Base-by-base conservation (phyloP, 176 grass and related monocot species). In the Bromus sterilis region DNA sequence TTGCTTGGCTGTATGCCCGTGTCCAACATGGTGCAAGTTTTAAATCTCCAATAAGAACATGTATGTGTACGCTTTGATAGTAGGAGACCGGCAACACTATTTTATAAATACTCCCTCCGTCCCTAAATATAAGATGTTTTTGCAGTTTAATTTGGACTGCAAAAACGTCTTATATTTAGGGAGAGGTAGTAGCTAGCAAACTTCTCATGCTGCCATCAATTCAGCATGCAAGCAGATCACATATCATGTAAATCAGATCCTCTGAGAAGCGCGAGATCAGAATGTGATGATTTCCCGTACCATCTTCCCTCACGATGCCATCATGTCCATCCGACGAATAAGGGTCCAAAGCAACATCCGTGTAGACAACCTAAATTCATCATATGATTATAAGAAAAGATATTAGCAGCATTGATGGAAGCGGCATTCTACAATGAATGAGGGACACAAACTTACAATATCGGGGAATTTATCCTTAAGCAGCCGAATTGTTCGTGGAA, bases 281-380 rank as follows among this genome's bases (percentile, higher is more conserved):
- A 64, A 71, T 46, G 16, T 32, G 23, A 11, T 4, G 11, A 81
- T 78, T 42, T 55, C 59, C 25, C 83, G 88, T 91, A 99, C 96
- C 96, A 93, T 95, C 96, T 90, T 93, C 93, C 66, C 93, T 89
- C 71, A 99, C 93, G 43, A 99, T 99, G 55, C 96, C 93, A 93
- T 99, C 96, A 80, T 99, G 96, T 28, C 96, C 96, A 80, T 99
- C 96, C 66, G 96, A 99, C 41, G 93, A 95, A 85, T 99, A 99
- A 67, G 96, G 96, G 75, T 99, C 96, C 87, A 99, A 85, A 9
- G 96, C 93, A 73, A 99, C 93, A 69, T 99, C 96, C 15, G 96
- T 99, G 79, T 93, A 99, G 40, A 99, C 89, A 71, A 95, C 89
- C 96, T 95, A 80, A 66, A 81, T 24, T 49, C 34, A 0, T 2